Evolutionary conservation across 2,329 filamentous ascomycete genomes (phyloP).

Genomic region (Aspergillus flavus): DNA sequence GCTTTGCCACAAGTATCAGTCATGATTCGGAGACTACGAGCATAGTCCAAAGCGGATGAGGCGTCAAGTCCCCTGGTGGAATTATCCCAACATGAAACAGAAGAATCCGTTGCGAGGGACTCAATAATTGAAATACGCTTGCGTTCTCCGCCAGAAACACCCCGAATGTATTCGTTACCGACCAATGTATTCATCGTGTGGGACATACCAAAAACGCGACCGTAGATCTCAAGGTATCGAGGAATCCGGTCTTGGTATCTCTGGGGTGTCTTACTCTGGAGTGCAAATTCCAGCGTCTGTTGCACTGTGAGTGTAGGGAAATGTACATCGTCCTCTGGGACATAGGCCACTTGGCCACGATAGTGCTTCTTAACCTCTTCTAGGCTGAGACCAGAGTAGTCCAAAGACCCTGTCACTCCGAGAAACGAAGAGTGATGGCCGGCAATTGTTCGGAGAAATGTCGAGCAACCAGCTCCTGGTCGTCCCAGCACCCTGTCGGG

Average conservation of each 20-base stretch:
- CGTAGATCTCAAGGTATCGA: slow-evolving; percentile 65
- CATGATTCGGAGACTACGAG: slow-evolving; percentile 66
- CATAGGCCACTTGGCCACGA: slow-evolving; percentile 71
- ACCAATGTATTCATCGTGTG: slow-evolving; percentile 72
- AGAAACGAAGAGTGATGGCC: slow-evolving; percentile 67
- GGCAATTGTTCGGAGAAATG: slow-evolving; percentile 70
- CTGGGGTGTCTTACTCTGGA: slow-evolving; percentile 70
- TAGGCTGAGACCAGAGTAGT: slow-evolving; percentile 68
- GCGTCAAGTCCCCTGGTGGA: slow-evolving; percentile 73
- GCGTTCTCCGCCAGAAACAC: slow-evolving; percentile 73
- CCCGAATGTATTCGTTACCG: slow-evolving; percentile 55
- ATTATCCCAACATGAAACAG: slow-evolving; percentile 75
- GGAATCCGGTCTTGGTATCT: slow-evolving; percentile 62
- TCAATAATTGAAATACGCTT: slow-evolving; percentile 76
- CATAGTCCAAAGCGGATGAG: slow-evolving; percentile 73
- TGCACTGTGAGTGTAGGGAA: slow-evolving; percentile 71
- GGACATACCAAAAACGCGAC: slow-evolving; percentile 72
- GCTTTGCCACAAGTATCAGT: slow-evolving; percentile 70
- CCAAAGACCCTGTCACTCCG: slow-evolving; percentile 65
- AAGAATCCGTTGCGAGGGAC: slow-evolving; percentile 68
- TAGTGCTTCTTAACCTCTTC: slow-evolving; percentile 66
- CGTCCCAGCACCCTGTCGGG: slow-evolving; percentile 58
- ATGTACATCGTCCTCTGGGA: slow-evolving; percentile 71
- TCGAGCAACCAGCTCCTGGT: slow-evolving; percentile 71
- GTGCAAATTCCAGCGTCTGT: slow-evolving; percentile 71